Conservation (phyloP, 202 grass and related monocot species). For the Panicum virgatum region DNA sequence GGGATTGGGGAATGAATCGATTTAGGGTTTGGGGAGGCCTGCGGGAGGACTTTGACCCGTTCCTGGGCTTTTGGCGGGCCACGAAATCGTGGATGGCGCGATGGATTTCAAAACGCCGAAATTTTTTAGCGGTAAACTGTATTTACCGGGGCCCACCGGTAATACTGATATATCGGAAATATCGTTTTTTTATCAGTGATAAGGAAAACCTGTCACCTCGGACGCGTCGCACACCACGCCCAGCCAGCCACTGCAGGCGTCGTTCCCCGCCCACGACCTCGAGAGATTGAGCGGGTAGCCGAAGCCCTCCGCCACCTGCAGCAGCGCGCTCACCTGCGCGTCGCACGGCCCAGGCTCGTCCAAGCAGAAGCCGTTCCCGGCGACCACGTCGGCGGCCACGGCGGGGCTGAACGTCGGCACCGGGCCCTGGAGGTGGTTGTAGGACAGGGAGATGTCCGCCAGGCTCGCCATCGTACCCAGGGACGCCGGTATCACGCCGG, state of each 20-base stretch:
- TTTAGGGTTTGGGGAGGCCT: no score
- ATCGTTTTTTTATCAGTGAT: no score
- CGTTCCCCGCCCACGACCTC: background rate
- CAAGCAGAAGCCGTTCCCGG: background rate
- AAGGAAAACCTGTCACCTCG: no score
- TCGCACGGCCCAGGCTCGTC: background rate
- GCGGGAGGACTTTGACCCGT: no score
- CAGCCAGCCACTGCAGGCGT: background rate
- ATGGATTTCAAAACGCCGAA: no score
- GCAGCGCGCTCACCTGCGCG: slow-evolving; percentile 1
- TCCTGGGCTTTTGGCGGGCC: no score
- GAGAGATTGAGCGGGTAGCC: background rate
- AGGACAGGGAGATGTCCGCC: background rate
- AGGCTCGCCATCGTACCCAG: background rate
- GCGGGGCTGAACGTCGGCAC: background rate
- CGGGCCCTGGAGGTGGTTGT: background rate
- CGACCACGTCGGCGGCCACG: background rate
- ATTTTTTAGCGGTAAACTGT: no score
- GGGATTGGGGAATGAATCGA: no score
- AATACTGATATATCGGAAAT: no score
- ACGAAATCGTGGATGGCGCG: no score
- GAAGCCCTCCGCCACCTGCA: background rate
- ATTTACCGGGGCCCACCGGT: no score
- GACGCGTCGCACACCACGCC: background rate
- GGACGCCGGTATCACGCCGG: background rate